Evolutionary conservation across 768 basidiomycete genomes (phyloP).

Genomic region (Tylopilus felleus): DNA sequence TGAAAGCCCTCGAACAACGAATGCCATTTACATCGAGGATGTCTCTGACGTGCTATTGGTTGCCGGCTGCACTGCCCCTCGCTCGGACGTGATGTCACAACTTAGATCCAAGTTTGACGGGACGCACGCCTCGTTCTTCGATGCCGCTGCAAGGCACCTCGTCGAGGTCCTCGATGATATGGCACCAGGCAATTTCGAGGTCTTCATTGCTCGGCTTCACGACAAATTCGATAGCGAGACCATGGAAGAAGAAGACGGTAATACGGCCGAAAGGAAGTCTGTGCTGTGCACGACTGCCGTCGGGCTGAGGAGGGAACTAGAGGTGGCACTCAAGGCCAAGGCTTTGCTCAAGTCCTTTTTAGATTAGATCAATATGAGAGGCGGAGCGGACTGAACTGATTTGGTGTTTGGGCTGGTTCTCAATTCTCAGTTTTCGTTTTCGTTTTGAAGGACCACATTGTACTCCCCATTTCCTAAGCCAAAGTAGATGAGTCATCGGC

Average conservation of each 20-base stretch:
- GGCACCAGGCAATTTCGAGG: neutral
- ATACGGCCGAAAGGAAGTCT: too few relatives aligned
- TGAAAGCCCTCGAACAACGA: too few relatives aligned
- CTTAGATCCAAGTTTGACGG: neutral
- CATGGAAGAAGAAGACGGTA: too few relatives aligned
- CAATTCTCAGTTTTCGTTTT: too few relatives aligned
- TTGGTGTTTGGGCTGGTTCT: too few relatives aligned
- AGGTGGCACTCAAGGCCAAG: neutral
- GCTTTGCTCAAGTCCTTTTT: neutral
- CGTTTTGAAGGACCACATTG: too few relatives aligned
- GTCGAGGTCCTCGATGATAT: neutral
- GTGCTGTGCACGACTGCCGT: neutral
- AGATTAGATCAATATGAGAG: too few relatives aligned
- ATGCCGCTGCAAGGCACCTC: neutral
- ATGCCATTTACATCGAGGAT: too few relatives aligned
- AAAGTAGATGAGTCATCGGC: too few relatives aligned
- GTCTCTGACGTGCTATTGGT: neutral
- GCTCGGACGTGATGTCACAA: neutral
- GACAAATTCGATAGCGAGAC: neutral
- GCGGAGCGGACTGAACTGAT: too few relatives aligned
- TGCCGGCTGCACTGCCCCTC: neutral
- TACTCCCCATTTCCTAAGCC: too few relatives aligned
- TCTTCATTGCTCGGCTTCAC: neutral
- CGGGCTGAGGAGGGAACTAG: neutral
- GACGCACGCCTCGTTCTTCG: neutral